Percentiles rank a stretch among this genome's conserved stretches.
Evolutionary conservation across 768 basidiomycete genomes (phyloP).

Genomic region (Kwoniella dejecticola): DNA sequence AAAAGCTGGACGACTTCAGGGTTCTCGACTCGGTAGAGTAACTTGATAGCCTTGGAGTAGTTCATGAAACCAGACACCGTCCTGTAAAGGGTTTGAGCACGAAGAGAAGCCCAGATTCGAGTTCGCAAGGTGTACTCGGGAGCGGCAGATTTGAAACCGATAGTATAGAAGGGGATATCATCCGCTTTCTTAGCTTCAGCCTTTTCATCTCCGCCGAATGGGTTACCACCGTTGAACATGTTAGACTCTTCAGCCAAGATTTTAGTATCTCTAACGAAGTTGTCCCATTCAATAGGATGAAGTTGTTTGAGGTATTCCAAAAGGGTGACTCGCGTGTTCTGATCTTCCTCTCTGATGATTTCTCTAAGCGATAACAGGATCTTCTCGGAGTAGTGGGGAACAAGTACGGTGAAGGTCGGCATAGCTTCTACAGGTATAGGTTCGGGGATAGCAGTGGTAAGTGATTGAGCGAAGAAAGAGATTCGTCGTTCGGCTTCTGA

Average conservation of each 20-base stretch:
- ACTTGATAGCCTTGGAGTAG: slow-evolving; percentile 98
- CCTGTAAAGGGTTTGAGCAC: slow-evolving; percentile 96
- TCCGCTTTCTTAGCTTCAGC: slow-evolving; percentile 69
- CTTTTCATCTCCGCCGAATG: slow-evolving; percentile 76
- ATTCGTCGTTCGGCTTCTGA: slow-evolving; percentile 97
- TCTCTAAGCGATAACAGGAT: slow-evolving; percentile 93
- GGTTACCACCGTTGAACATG: slow-evolving; percentile 71
- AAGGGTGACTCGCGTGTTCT: slow-evolving; percentile 93
- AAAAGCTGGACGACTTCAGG: slow-evolving; percentile 97
- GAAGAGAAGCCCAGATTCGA: slow-evolving; percentile 97
- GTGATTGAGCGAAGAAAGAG: slow-evolving; percentile 96
- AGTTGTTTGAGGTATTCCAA: slow-evolving; percentile 98
- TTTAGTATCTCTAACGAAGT: slow-evolving; percentile 99
- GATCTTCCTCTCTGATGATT: slow-evolving; percentile 98
- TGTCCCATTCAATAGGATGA: slow-evolving; percentile 98
- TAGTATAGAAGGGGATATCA: slow-evolving; percentile 95
- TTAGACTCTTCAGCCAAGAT: slow-evolving; percentile 95
- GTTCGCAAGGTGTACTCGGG: slow-evolving; percentile 98
- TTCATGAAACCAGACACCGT: slow-evolving; percentile 99
- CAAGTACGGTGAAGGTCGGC: slow-evolving; percentile 98
- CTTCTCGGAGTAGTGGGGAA: slow-evolving; percentile 99
- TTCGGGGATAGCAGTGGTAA: slow-evolving; percentile 92
- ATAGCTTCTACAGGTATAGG: slow-evolving; percentile 97
- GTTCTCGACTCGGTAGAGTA: slow-evolving; percentile 98
- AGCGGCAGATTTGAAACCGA: slow-evolving; percentile 98